phyloP scores from a whole-genome alignment of 176 grass and related monocot genomes.

The Saccharum spontaneum region DNA sequence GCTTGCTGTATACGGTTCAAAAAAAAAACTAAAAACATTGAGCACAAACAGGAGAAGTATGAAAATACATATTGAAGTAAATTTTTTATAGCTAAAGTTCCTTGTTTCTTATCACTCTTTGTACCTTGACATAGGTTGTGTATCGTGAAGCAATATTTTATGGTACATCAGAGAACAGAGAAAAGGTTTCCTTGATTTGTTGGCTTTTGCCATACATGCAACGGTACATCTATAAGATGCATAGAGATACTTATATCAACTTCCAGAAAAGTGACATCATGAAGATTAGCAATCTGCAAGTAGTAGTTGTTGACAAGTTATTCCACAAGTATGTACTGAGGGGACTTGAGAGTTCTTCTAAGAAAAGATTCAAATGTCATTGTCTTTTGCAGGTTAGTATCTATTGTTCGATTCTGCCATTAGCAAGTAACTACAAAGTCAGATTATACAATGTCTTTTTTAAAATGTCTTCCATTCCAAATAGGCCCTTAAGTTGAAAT shows the following conservation, averaged over 20 bases:
- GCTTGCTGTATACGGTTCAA: too few species aligned
- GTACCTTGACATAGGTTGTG: constrained; percentile 60
- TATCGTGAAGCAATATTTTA: constrained; percentile 89
- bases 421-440: background rate
- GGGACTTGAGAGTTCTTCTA: constrained; percentile 57
- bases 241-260: constrained; percentile 58
- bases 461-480: background rate
- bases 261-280: constrained; percentile 59
- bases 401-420: constrained; percentile 7
- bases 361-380: constrained; percentile 61
- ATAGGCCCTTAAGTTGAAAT: background rate
- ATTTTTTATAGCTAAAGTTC: constrained; percentile 1
- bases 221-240: constrained; percentile 76
- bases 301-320: constrained; percentile 74
- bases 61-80: background rate
- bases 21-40: background rate
- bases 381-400: constrained; percentile 81
- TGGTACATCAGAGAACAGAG: constrained; percentile 60
- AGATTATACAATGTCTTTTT: background rate
- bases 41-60: background rate
- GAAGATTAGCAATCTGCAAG: constrained; percentile 59
- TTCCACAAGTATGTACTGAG: constrained; percentile 74
- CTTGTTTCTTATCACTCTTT: constrained; percentile 38
- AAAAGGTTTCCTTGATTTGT: constrained; percentile 59
- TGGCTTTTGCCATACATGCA: constrained; percentile 82